These are phyloP conservation scores for Epichloe aotearoae DNA, from an alignment of 2,329 filamentous ascomycete genomes.

Conservation along the genomic window DNA sequence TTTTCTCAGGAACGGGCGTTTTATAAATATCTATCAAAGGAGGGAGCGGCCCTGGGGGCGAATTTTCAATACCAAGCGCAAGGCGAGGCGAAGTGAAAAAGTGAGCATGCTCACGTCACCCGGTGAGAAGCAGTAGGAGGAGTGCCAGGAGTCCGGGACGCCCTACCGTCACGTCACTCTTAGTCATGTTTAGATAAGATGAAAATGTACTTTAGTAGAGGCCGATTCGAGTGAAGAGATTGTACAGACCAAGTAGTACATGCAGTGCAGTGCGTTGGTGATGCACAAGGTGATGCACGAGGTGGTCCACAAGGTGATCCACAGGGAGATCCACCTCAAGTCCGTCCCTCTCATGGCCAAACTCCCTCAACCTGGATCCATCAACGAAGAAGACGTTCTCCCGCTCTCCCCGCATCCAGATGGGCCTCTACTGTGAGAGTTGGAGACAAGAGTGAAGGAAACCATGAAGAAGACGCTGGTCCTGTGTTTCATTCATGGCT, in stretches of 20 bases:
- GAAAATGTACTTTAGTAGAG: constrained; percentile 31
- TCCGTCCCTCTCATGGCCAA: no score
- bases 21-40: constrained; percentile 11
- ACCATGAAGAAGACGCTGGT: constrained; percentile 60
- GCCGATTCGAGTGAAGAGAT: constrained; percentile 12
- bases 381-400: neutral
- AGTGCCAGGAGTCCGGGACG: neutral
- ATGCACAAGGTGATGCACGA: no score
- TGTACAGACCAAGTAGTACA: neutral
- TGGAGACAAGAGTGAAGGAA: neutral
- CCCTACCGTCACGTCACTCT: neutral
- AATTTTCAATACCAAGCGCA: constrained; percentile 16
- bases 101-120: neutral
- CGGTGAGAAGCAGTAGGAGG: neutral
- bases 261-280: no score
- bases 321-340: neutral
- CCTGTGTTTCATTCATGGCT: constrained; percentile 77
- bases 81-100: neutral
- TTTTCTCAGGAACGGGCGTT: constrained; percentile 7
- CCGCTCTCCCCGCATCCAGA: neutral
- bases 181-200: constrained; percentile 19
- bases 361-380: no score
- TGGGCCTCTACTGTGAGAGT: neutral
- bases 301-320: neutral
- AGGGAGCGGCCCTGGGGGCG: constrained; percentile 8